A percentile compares a stretch with the other conserved stretches of the same genome.
These are phyloP conservation scores for Conidiobolus incongruus DNA, from an alignment of 371 early-diverging fungal species.

Conservation along the genomic window DNA sequence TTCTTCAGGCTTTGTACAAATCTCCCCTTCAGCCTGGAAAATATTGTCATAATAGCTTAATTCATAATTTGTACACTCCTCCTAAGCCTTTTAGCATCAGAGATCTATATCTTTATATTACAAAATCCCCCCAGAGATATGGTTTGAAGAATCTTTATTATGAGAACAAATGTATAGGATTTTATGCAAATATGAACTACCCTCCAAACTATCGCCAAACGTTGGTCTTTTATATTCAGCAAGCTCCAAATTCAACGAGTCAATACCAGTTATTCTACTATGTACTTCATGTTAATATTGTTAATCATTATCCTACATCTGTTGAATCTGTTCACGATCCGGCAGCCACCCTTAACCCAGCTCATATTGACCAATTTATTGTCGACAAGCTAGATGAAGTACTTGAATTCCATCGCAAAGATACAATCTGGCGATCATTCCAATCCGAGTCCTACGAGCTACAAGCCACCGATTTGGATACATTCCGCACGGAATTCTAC, in stretches of 20 bases:
- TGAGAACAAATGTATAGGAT: slow-evolving; percentile 1
- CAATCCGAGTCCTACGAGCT: neutral
- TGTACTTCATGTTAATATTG: too few relatives aligned
- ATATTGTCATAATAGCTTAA: neutral
- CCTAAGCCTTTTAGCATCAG: neutral
- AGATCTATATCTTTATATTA: neutral
- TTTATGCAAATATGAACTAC: too few relatives aligned
- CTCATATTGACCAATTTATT: too few relatives aligned
- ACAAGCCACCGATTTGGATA: neutral
- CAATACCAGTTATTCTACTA: too few relatives aligned
- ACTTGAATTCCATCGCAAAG: neutral
- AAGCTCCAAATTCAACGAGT: too few relatives aligned
- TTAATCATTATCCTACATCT: too few relatives aligned
- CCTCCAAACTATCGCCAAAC: too few relatives aligned
- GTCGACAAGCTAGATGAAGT: neutral
- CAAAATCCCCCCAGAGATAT: neutral
- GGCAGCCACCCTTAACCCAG: too few relatives aligned
- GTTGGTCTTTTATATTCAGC: too few relatives aligned
- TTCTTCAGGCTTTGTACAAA: neutral
- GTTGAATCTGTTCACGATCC: too few relatives aligned
- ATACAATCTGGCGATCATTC: neutral
- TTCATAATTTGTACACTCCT: neutral
- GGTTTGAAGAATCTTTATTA: neutral
- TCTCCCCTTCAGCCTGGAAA: neutral
- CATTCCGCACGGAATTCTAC: neutral